Evolutionary conservation across 768 basidiomycete species (phyloP).

Genomic region (Cytidiella melzeri): DNA sequence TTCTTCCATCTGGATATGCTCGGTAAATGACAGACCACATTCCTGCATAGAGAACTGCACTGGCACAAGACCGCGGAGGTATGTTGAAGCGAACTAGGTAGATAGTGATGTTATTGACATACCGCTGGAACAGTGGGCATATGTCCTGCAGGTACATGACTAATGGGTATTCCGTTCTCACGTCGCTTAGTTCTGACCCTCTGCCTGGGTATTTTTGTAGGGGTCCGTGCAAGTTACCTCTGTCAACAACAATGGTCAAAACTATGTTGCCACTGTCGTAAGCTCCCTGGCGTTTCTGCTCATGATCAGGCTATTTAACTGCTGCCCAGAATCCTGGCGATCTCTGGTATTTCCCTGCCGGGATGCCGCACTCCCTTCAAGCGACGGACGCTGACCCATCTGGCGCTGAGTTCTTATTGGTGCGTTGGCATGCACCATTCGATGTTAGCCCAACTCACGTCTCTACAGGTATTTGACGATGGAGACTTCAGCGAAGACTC

Average conservation of each 20-base stretch:
- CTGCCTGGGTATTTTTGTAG: constrained; percentile 1
- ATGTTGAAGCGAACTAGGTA: too few species aligned
- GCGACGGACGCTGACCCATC: constrained; percentile 23
- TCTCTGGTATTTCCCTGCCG: constrained; percentile 14
- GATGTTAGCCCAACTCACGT: not conserved
- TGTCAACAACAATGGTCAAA: constrained; percentile 41
- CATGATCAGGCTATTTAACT: not conserved
- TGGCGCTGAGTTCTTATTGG: constrained; percentile 21
- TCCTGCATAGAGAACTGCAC: constrained; percentile 20
- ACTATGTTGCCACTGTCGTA: constrained; percentile 47
- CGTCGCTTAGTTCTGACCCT: not conserved
- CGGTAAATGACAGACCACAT: not conserved
- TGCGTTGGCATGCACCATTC: constrained; percentile 3
- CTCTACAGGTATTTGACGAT: constrained; percentile 26
- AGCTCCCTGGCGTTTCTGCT: not conserved
- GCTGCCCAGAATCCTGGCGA: constrained; percentile 8
- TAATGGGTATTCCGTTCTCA: too few species aligned
- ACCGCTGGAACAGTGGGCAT: constrained; percentile 19
- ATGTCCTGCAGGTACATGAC: constrained; percentile 24
- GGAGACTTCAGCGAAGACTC: constrained; percentile 27
- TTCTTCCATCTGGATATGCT: not conserved
- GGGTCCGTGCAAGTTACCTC: constrained; percentile 21
- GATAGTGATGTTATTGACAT: too few species aligned
- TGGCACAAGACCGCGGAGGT: constrained; percentile 24
- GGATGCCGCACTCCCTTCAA: constrained; percentile 12